Base-by-base conservation (phyloP, 345 rosid species). In the Euphorbia peplus region DNA sequence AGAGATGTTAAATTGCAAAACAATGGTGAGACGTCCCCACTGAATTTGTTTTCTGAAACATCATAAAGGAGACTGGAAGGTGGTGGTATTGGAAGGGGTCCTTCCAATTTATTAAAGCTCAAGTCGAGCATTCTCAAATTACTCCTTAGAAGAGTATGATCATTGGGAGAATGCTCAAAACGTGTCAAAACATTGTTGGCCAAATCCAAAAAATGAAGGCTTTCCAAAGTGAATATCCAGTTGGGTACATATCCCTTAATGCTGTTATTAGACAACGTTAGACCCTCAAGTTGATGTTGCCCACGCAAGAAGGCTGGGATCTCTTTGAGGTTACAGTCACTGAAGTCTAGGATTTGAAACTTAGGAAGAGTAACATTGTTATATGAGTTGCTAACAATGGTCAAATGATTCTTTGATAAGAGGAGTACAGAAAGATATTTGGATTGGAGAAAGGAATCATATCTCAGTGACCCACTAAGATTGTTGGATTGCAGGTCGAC, bases 261-360 rank as follows among this genome's bases (percentile, higher is more conserved):
- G 10, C 58, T 62, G 64, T 82, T 79, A 0, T 6, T 2, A 4
- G 77, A 66, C 18, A 79, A 52, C 21, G 62, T 76, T 4, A 79
- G 44, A 19, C 3, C 4, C 1, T 0, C 0, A 28, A 82, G 56
- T 32, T 63, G 24, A 62, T 51, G n/a, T 46, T 67, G 72, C 22
- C 5, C 53, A 0, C 24, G 32, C 15, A 79, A 28, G 42, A 82
- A 69, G 21, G 35, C 7, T 13, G 83, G 85, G 13, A 82, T 69
- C 57, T 71, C 69, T 1, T 0, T 13, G 13, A 72, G 42, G 29
- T 63, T 62, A 53, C 77, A 76, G 18, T 60, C 60, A 25, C 8
- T 4, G 60, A 72, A 60, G 18, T 44, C 48, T 0, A 77, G 22
- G 1, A 0, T 0, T 3, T 0, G 0, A 3, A 73, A 8, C 21